Conservation (phyloP, 768 basidiomycete species). For the Podaxis rugospora region DNA sequence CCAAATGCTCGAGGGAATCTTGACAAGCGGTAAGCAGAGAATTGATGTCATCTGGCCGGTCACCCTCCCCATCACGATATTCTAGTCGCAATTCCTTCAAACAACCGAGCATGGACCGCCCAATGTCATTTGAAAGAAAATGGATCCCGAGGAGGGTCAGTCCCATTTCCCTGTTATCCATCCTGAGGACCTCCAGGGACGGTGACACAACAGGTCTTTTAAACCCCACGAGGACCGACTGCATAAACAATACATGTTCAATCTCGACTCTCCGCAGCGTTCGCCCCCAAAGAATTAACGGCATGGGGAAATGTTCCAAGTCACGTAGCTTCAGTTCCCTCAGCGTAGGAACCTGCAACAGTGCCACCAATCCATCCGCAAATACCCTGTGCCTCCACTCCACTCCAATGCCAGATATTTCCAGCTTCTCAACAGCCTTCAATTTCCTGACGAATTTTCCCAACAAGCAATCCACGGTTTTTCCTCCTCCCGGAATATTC, state of each 20-base stretch:
- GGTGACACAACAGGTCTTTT: neutral
- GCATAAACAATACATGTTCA: neutral
- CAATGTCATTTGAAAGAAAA: slow-evolving; percentile 3
- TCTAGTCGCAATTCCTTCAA: slow-evolving; percentile 6
- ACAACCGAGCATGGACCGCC: neutral
- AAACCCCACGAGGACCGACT: neutral
- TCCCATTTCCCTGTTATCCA: slow-evolving; percentile 7
- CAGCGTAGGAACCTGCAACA: slow-evolving; percentile 2
- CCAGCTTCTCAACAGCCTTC: slow-evolving; percentile 1
- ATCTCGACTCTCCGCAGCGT: slow-evolving; percentile 2
- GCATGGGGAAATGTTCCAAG: slow-evolving; percentile 4
- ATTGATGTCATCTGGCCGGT: neutral
- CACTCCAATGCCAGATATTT: neutral
- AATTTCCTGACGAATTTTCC: slow-evolving; percentile 4
- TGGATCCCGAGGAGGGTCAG: neutral
- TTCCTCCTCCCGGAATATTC: neutral
- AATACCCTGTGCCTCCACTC: slow-evolving; percentile 1
- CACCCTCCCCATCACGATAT: neutral
- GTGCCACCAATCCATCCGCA: neutral
- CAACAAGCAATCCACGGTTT: neutral
- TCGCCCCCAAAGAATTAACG: slow-evolving; percentile 4
- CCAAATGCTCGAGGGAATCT: slow-evolving; percentile 4
- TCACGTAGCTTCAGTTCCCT: slow-evolving; percentile 3
- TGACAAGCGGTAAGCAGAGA: slow-evolving; percentile 4
- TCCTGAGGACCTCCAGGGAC: slow-evolving; percentile 4